Percentiles rank a stretch among this genome's conserved stretches.
phyloP scores from a whole-genome alignment of 768 basidiomycete genomes.

The Cyathus striatus region DNA sequence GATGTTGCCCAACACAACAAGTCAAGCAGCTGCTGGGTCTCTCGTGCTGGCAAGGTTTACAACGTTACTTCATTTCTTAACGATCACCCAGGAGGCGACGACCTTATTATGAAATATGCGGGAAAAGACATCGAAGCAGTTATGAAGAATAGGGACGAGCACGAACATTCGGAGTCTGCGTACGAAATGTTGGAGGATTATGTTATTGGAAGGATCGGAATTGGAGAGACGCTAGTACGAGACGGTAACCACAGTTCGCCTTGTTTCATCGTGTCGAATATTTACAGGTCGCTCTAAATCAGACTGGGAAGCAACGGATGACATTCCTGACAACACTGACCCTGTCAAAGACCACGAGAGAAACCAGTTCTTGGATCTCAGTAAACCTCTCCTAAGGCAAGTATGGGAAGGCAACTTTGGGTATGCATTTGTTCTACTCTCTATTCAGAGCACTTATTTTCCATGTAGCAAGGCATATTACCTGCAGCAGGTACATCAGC shows the following conservation, averaged over 20 bases:
- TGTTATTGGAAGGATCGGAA: slow-evolving; percentile 76
- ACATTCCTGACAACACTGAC: slow-evolving; percentile 92
- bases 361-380: slow-evolving; percentile 88
- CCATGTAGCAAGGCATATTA: slow-evolving; percentile 83
- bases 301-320: slow-evolving; percentile 90
- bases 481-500: slow-evolving; percentile 94
- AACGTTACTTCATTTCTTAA: slow-evolving; percentile 79
- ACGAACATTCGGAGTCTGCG: slow-evolving; percentile 88
- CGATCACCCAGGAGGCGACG: slow-evolving; percentile 96
- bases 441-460: slow-evolving; percentile 4
- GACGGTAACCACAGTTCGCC: slow-evolving; percentile 60
- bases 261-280: slow-evolving; percentile 2
- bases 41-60: slow-evolving; percentile 80
- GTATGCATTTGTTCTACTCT: slow-evolving; percentile 24
- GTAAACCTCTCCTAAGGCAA: slow-evolving; percentile 78
- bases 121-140: slow-evolving; percentile 76
- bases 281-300: slow-evolving; percentile 4
- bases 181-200: slow-evolving; percentile 92
- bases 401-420: slow-evolving; percentile 86
- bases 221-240: slow-evolving; percentile 65
- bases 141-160: slow-evolving; percentile 79
- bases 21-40: slow-evolving; percentile 72
- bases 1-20: slow-evolving; percentile 67
- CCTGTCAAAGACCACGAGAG: slow-evolving; percentile 75
- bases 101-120: slow-evolving; percentile 76